phyloP scores from a whole-genome alignment of 2,329 filamentous ascomycete species.

The Setomelanomma holmii region DNA sequence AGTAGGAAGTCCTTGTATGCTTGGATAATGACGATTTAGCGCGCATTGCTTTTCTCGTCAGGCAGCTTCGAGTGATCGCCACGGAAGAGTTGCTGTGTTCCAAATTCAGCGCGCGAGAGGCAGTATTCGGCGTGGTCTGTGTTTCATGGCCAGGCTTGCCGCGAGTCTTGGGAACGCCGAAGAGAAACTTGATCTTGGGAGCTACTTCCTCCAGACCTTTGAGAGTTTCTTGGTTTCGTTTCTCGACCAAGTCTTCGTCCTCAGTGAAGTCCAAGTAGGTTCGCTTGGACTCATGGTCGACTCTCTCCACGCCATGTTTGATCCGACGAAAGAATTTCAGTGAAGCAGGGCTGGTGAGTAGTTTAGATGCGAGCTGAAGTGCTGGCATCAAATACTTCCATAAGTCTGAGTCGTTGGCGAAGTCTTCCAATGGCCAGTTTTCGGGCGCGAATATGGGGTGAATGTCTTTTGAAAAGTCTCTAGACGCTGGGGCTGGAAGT shows the following conservation, averaged over 20 bases:
- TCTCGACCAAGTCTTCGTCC: not conserved
- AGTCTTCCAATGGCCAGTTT: not conserved
- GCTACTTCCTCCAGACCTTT: not conserved
- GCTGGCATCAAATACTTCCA: not conserved
- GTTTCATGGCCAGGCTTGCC: not conserved
- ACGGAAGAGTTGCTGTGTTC: not conserved
- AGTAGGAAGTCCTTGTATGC: not conserved
- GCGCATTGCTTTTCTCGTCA: not conserved
- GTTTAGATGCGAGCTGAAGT: not conserved
- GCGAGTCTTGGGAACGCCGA: not conserved
- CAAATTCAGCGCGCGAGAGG: not conserved
- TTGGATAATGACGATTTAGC: not conserved
- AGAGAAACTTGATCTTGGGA: not conserved
- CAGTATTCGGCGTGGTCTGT: not conserved
- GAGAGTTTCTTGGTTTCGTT: not conserved
- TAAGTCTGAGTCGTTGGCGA: not conserved
- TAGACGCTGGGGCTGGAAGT: not conserved
- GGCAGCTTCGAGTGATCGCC: not conserved
- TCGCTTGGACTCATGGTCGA: not conserved
- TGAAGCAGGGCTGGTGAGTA: not conserved
- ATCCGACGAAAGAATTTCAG: not conserved
- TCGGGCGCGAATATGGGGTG: not conserved
- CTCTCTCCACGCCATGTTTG: not conserved
- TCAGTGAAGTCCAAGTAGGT: not conserved
- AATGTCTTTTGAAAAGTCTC: not conserved